Evolutionary conservation across 495 filamentous ascomycete species (phyloP).

Genomic region (Talaromyces thailandensis): DNA sequence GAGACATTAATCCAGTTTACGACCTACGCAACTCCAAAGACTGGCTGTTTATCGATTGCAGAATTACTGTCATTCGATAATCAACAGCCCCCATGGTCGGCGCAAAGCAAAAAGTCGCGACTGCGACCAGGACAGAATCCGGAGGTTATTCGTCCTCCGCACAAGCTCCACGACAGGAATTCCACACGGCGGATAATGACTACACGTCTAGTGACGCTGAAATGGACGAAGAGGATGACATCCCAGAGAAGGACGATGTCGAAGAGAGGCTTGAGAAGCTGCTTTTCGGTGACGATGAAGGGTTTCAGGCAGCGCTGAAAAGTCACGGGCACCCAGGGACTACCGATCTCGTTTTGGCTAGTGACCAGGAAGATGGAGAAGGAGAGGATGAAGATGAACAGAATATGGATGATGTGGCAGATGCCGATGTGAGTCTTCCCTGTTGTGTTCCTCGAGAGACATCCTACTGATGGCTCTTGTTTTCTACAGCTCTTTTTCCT

Average conservation of each 20-base stretch:
- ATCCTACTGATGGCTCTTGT: neutral
- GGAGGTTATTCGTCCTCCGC: neutral
- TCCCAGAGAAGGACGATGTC: conserved; percentile 61
- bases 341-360: conserved; percentile 23
- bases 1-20: neutral
- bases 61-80: neutral
- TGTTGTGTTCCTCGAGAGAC: neutral
- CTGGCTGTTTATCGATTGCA: neutral
- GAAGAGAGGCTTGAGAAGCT: conserved; percentile 79
- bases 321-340: conserved; percentile 20
- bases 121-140: neutral
- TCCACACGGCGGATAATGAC: conserved; percentile 20
- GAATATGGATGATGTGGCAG: conserved; percentile 39
- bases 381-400: conserved; percentile 18
- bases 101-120: conserved; percentile 23
- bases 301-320: conserved; percentile 65
- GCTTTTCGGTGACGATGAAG: conserved; percentile 77
- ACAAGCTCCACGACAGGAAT: conserved; percentile 9
- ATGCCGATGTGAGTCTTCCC: conserved; percentile 49
- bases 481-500: conserved; percentile 56
- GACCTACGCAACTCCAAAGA: neutral
- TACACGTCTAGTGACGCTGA: conserved; percentile 10
- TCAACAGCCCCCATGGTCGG: conserved; percentile 3
- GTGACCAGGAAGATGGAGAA: conserved; percentile 27
- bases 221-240: conserved; percentile 29